Evolutionary conservation across 257 asterid species (phyloP), one percentile per base, ranked within the genome.

Genomic region (Nicotiana undulata): DNA sequence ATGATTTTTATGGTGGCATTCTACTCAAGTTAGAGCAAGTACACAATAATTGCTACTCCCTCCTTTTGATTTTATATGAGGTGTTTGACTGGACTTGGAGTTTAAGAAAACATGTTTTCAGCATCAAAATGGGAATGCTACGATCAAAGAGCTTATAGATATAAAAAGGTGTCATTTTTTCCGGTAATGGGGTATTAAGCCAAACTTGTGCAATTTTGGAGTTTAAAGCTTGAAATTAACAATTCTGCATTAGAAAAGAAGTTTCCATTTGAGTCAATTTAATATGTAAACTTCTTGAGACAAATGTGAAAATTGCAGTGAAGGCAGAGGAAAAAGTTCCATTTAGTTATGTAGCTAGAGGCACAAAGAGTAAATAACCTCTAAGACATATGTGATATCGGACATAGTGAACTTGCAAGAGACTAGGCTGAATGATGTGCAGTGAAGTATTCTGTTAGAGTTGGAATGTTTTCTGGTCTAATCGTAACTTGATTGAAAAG

Each of bases 181-280:
- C 10, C 11, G 12, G 49, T 40, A 2, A 40, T 40, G 49, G 12
- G 49, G 49, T 40, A 9, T 40, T 40, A 40, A 9, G 49, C 49
- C 49, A 40, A 40, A 9, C 12, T 20, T 37, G 32, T 40, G 77
- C 32, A 20, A 44, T 70, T 9, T 68, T 68, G 76, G 58, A 20
- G 76, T 68, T n/a, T 68, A 68, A 68, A 70, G 58, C 34, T 70
- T n/a, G 20, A 44, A 70, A 44, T 40, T 70, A 70, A 20, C 77
- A 44, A 53, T 40, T 37, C 6, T 55, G 52, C 32, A 40, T 40
- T 20, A 28, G 32, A 10, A 37, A 68, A 37, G 32, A 68, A 11
- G 29, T 67, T 67, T 11, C 55, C 2, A 9, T 37, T 37, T 67
- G 55, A 37, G 51, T 67, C 55, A 67, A 46, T 37, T 67, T 37